A percentile compares a stretch with the other conserved stretches of the same genome.
These are phyloP conservation scores for Ilyonectria sp. DNA, from an alignment of 2,329 filamentous ascomycete species.

Conservation along the genomic window DNA sequence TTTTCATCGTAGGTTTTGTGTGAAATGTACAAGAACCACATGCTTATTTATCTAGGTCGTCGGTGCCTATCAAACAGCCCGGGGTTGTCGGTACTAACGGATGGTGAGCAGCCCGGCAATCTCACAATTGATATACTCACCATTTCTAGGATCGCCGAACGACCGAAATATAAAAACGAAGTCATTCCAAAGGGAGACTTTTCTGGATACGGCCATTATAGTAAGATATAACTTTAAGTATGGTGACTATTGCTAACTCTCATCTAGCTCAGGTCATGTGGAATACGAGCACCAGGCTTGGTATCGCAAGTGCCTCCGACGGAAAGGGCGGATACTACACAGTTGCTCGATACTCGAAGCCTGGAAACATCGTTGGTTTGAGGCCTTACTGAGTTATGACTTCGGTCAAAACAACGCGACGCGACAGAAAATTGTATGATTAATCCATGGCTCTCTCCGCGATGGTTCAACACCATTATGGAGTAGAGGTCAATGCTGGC, in stretches of 20 bases:
- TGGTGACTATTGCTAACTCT: not conserved
- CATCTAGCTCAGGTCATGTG: constrained; percentile 50
- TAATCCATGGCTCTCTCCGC: not conserved
- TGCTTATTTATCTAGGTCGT: constrained; percentile 22
- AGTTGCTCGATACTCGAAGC: constrained; percentile 52
- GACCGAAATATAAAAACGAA: constrained; percentile 38
- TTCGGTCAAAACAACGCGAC: not conserved
- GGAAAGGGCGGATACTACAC: constrained; percentile 50
- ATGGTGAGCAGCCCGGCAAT: constrained; percentile 33
- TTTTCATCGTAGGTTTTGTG: constrained; percentile 31
- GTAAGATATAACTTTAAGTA: constrained; percentile 16
- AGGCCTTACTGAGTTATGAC: constrained; percentile 46
- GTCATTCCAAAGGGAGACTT: constrained; percentile 43
- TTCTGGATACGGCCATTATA: constrained; percentile 48
- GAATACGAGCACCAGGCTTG: constrained; percentile 51
- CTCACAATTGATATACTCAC: fast-evolving
- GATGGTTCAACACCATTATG: not conserved
- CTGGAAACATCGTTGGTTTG: constrained; percentile 52
- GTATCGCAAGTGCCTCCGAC: constrained; percentile 48
- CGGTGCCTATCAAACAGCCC: constrained; percentile 28
- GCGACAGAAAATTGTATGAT: not conserved
- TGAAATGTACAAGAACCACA: not conserved
- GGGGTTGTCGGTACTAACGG: constrained; percentile 31
- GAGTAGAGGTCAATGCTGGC: not conserved
- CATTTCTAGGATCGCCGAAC: constrained; percentile 38